Evolutionary conservation across 805 yeast species (phyloP).

Genomic region (Peterozyma xylosa): DNA sequence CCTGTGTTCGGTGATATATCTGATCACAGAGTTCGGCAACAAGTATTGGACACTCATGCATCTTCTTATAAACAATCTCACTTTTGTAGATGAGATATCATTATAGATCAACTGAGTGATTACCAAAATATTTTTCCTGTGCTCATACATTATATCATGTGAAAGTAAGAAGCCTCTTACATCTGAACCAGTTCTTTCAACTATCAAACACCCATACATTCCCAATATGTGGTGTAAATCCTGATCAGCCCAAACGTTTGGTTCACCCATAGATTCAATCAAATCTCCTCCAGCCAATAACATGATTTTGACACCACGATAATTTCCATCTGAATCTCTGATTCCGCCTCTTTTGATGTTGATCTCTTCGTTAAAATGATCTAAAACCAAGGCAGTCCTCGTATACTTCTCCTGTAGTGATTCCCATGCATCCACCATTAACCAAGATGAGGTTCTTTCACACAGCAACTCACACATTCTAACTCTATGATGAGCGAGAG

Average conservation of each 20-base stretch:
- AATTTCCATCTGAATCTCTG: constrained; percentile 44
- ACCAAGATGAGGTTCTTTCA: constrained; percentile 93
- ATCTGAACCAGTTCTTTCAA: constrained; percentile 94
- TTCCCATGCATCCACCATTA: constrained; percentile 99
- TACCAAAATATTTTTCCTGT: constrained; percentile 84
- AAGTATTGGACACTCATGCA: constrained; percentile 96
- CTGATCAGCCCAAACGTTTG: constrained; percentile 96
- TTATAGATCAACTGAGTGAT: constrained; percentile 94
- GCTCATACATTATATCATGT: constrained; percentile 97
- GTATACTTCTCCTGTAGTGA: constrained; percentile 85
- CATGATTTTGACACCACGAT: constrained; percentile 89
- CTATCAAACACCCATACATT: constrained; percentile 91
- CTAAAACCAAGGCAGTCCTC: constrained; percentile 90
- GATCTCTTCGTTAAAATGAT: constrained; percentile 93
- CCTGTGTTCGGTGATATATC: constrained; percentile 90
- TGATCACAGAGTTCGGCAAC: constrained; percentile 87
- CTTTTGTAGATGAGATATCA: constrained; percentile 93
- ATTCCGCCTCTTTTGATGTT: constrained; percentile 89
- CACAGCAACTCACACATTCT: constrained; percentile 98
- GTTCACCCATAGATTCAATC: constrained; percentile 99
- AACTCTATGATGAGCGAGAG: constrained; percentile 83
- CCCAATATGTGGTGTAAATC: constrained; percentile 95
- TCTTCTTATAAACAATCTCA: constrained; percentile 82
- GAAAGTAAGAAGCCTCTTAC: constrained; percentile 86
- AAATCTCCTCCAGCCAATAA: constrained; percentile 95